phyloP scores from a whole-genome alignment of 345 rosid species.

The Populus simonii region DNA sequence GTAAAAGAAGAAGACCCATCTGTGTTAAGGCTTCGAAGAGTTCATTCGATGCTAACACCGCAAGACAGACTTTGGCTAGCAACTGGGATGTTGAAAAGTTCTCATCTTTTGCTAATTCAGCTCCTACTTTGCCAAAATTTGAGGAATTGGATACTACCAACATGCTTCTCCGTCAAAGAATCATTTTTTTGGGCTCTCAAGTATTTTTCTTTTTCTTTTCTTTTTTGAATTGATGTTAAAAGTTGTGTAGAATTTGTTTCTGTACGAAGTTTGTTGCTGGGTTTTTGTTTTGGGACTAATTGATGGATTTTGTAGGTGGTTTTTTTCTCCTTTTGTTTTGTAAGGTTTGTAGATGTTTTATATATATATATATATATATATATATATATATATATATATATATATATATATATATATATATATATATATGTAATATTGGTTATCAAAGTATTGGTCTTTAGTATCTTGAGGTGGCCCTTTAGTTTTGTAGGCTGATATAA shows the following conservation, averaged over 20 bases:
- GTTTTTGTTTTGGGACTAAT: neutral
- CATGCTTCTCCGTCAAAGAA: slow-evolving; percentile 93
- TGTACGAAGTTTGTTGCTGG: neutral
- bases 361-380: no score
- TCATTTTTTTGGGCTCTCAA: slow-evolving; percentile 80
- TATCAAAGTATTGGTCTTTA: no score
- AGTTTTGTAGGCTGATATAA: no score
- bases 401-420: no score
- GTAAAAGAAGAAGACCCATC: slow-evolving; percentile 26
- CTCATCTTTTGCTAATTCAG: slow-evolving; percentile 37
- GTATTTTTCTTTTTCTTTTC: slow-evolving; percentile 25
- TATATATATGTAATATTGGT: no score
- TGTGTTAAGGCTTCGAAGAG: slow-evolving; percentile 40
- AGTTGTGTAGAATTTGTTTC: neutral
- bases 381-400: no score
- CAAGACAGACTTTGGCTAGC: slow-evolving; percentile 50
- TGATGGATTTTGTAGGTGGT: neutral
- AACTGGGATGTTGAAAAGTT: slow-evolving; percentile 59
- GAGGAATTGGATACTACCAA: slow-evolving; percentile 83
- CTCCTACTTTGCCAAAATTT: slow-evolving; percentile 61
- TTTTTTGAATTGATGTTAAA: neutral
- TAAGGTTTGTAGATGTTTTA: no score
- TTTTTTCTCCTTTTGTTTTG: neutral
- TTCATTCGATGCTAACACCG: slow-evolving; percentile 11
- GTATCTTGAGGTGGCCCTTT: no score